Base-by-base conservation (phyloP, 2,329 filamentous ascomycete species). In the Neofusicoccum kwambonambiense region DNA sequence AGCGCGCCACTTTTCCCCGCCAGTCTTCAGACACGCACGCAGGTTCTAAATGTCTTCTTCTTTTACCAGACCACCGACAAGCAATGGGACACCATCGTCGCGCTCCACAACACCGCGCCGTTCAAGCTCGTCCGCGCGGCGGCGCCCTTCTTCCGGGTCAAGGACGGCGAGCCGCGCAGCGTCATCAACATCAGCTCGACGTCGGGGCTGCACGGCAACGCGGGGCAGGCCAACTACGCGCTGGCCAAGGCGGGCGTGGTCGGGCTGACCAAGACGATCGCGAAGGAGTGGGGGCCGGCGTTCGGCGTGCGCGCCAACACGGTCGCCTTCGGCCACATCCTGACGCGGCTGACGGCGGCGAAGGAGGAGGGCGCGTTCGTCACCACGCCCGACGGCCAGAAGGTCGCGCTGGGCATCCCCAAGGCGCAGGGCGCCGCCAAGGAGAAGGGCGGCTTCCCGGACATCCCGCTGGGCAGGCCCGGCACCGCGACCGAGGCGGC, bases 141-240 rank as follows among this genome's bases (percentile, higher is more conserved):
- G 0, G 90, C 91, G 0, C 91, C 91, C 22, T 96, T 91, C 78
- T 96, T 97, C 83, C 88, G 93, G 45, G 90, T 96, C 68, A 90
- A 89, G 70, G 93, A 96, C 76, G 89, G 90, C 72, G 90, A 90
- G 75, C 86, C 89, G 4, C 86, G 93, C 64, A 88, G 86, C 75
- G 88, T 96, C 70, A 86, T 96, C 80, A 96, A 95, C 77, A 91
- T 97, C 76, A 90, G 87, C 64, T 91, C 87, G 42, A 96, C 92
- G 1, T 91, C 87, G 37, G 92, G 93, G 62, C 82, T 95, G 12
- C 87, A 96, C 77, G 93, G 93, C 64, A 96, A 96, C 74, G 90
- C 92, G 7, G 92, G 92, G n/a, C 92, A 96, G 82, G 87, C 90
- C 71, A 97, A 96, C 83, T 96, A 96, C 78, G 86, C 90, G 41